phyloP scores from a whole-genome alignment of 106 monocot species.

The Acorus gramineus region DNA sequence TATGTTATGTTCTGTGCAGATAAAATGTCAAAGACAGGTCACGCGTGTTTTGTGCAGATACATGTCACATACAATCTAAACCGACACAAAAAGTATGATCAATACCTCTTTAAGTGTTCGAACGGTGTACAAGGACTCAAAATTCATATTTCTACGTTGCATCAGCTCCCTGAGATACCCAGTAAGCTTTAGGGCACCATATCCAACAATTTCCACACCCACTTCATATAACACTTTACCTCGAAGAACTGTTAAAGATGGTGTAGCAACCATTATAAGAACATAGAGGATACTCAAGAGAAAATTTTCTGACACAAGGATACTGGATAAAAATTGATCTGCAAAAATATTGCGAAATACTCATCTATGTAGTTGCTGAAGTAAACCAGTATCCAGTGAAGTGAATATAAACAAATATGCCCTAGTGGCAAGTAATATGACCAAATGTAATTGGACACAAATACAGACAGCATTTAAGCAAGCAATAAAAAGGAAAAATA shows the following conservation, averaged over 20 bases:
- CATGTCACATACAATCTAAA: slow-evolving; percentile 1
- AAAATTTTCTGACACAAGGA: too few relatives aligned
- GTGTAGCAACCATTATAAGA: slow-evolving; percentile 4
- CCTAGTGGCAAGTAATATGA: background rate
- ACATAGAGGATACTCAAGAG: background rate
- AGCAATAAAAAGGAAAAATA: too few relatives aligned
- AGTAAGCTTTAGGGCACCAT: slow-evolving; percentile 76
- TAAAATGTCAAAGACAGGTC: background rate
- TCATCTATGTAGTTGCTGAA: too few relatives aligned
- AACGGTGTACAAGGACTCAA: slow-evolving; percentile 82
- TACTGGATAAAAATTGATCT: too few relatives aligned
- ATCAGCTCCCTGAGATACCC: slow-evolving; percentile 74
- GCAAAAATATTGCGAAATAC: too few relatives aligned
- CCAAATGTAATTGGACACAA: too few relatives aligned
- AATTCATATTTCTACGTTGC: slow-evolving; percentile 61
- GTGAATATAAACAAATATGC: background rate
- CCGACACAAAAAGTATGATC: too few relatives aligned
- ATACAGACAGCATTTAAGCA: too few relatives aligned
- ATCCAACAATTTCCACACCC: slow-evolving; percentile 79
- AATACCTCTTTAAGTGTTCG: slow-evolving; percentile 87
- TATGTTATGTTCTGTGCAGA: background rate
- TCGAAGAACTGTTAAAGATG: slow-evolving; percentile 45
- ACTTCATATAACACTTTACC: slow-evolving; percentile 79
- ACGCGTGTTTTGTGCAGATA: background rate
- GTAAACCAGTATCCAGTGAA: background rate